A percentile compares a stretch with the other conserved stretches of the same genome.
These are phyloP conservation scores for Pseudogymnoascus sp. DNA, from an alignment of 2,329 filamentous ascomycete genomes.

Conservation along the genomic window DNA sequence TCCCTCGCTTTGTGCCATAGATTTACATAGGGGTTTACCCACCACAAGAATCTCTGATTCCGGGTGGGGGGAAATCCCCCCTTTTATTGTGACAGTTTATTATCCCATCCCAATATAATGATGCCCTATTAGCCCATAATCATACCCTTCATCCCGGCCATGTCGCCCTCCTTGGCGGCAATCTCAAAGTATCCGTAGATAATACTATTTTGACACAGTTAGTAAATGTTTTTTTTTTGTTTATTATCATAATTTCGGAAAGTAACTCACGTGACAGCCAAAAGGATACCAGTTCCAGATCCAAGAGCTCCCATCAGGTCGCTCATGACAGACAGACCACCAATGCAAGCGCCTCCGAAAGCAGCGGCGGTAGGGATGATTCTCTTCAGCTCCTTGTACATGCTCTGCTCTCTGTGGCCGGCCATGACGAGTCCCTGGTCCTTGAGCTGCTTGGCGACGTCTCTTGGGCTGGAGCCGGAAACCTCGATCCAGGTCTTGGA, in stretches of 20 bases:
- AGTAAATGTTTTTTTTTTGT: constrained; percentile 32
- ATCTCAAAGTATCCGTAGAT: constrained; percentile 99
- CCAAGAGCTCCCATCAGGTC: constrained; percentile 94
- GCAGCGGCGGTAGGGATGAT: constrained; percentile 97
- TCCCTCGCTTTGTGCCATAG: constrained; percentile 8
- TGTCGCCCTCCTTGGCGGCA: constrained; percentile 95
- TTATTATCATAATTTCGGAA: constrained; percentile 9
- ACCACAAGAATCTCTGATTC: neutral
- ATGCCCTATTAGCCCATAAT: constrained; percentile 51
- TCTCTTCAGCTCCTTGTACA: constrained; percentile 99
- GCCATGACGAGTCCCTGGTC: constrained; percentile 99
- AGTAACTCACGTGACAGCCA: constrained; percentile 87
- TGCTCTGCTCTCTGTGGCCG: constrained; percentile 97
- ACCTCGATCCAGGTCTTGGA: constrained; percentile 99
- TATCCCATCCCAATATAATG: constrained; percentile 6
- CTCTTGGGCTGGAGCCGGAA: constrained; percentile 91
- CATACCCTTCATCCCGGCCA: constrained; percentile 71
- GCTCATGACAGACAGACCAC: constrained; percentile 88
- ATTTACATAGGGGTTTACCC: neutral
- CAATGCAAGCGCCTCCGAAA: constrained; percentile 98
- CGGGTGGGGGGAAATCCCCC: neutral
- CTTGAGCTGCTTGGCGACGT: constrained; percentile 99
- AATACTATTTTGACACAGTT: constrained; percentile 53
- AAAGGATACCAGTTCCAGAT: constrained; percentile 92
- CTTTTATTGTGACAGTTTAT: constrained; percentile 8